A percentile compares a stretch with the other conserved stretches of the same genome.
phyloP scores from a whole-genome alignment of 164 flowering plant species.

The Vitis riparia region DNA sequence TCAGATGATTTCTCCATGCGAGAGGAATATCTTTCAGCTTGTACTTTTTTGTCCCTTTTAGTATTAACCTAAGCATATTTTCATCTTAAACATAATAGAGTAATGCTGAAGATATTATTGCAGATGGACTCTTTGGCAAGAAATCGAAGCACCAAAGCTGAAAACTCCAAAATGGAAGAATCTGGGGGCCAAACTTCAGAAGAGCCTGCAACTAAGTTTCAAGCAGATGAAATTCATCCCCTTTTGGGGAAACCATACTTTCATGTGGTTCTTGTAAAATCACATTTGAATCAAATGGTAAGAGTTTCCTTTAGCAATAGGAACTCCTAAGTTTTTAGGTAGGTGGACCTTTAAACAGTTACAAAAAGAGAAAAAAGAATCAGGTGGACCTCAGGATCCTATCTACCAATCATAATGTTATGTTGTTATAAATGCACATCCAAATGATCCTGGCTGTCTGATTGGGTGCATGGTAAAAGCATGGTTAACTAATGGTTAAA shows the following conservation, averaged over 20 bases:
- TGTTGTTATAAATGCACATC: too few species aligned
- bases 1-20: background rate
- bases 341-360: background rate
- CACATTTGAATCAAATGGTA: slow-evolving; percentile 28
- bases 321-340: background rate
- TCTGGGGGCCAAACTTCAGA: background rate
- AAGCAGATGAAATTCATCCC: slow-evolving; percentile 23
- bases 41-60: background rate
- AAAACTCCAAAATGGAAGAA: background rate
- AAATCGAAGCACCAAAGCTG: background rate
- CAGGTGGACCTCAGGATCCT: too few species aligned
- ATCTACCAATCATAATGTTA: too few species aligned
- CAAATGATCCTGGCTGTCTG: too few species aligned
- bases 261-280: slow-evolving; percentile 13
- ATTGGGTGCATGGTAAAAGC: too few species aligned
- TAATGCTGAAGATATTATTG: background rate
- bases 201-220: slow-evolving; percentile 1
- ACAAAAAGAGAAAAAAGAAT: too few species aligned
- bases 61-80: background rate
- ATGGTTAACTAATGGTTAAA: too few species aligned
- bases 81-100: background rate
- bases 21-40: background rate
- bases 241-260: slow-evolving; percentile 39
- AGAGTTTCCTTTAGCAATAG: background rate
- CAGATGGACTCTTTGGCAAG: background rate